Evolutionary conservation across 768 basidiomycete species (phyloP), one percentile per base, ranked within the genome.

Genomic region (Candolleomyces eurysporus): DNA sequence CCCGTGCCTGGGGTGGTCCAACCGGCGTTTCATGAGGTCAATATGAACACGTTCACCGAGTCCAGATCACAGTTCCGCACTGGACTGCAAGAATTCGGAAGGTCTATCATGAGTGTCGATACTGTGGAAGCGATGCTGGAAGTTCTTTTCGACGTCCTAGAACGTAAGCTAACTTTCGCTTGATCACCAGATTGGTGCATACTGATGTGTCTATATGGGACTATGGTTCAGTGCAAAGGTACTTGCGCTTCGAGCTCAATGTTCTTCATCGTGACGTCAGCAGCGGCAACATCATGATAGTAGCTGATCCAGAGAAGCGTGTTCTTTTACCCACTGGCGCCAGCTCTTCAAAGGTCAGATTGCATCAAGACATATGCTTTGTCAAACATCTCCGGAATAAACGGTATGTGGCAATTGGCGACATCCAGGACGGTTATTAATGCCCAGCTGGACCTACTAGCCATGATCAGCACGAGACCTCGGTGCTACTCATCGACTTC

Each of bases 251-350:
- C 14, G n/a, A 46, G 31, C 56, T 39, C 21, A 30, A 46, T 13
- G 56, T 57, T 11, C 56, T 57, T 16, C 56, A 57, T 32, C 56
- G 56, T 11, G 56, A 57, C 56, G 21, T 57, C 17, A 57, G 56
- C 31, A 46, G 5, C 5, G 56, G 56, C 11, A 57, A 57, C 42
- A 32, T 57, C 42, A 7, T 57, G 42, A 22, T 26, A 22, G 30
- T 26, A 22, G 30, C 21, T 10, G 39, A 21, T 5, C 8, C 26
- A n/a, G 36, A 40, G 17, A 30, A 9, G 8, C 16, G 16, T 8
- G 52, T 22, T 11, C 22, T 2, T 16, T 30, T 39, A 13, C n/a
- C 39, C 10, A 13, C 39, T 19, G n/a, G 26, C 26, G 26, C 26
- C 26, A 4, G 8, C 36, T 31, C 14, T 19, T 21, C 56, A 17